Evolutionary conservation across 306 rosid species (phyloP).

Genomic region (Chamaecrista fasciculata): DNA sequence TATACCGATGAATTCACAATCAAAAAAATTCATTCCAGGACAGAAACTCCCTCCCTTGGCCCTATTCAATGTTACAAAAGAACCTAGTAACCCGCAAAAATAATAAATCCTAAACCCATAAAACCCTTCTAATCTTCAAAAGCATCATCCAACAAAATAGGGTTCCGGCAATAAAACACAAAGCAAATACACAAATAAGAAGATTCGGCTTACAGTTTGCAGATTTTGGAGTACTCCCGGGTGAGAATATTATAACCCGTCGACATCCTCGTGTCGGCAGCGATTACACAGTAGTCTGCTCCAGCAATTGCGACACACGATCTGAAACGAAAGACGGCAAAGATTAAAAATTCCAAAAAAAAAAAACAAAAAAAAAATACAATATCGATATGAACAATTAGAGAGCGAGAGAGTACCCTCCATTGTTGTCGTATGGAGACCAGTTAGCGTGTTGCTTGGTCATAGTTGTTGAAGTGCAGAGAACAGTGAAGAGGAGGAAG

Average conservation of each 20-base stretch:
- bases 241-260: slow-evolving; percentile 93
- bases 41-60: not conserved
- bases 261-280: slow-evolving; percentile 95
- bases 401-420: slow-evolving; percentile 58
- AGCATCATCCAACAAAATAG: not conserved
- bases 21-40: not conserved
- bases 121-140: not conserved
- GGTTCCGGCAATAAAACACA: not conserved
- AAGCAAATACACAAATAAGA: too few relatives aligned
- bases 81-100: not conserved
- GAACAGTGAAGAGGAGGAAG: slow-evolving; percentile 5
- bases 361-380: not conserved
- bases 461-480: slow-evolving; percentile 41
- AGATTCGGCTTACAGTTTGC: slow-evolving; percentile 48
- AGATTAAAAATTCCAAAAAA: too few relatives aligned
- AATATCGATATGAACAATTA: not conserved
- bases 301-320: slow-evolving; percentile 96
- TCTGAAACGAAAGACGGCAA: slow-evolving; percentile 32
- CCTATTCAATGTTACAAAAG: not conserved
- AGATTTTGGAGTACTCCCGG: slow-evolving; percentile 88
- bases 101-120: too few relatives aligned
- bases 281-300: slow-evolving; percentile 86
- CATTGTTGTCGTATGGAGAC: slow-evolving; percentile 97
- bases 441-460: slow-evolving; percentile 80
- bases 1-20: not conserved